Evolutionary conservation across 2,329 filamentous ascomycete genomes (phyloP).

Genomic region (Leptosphaerulina australis): DNA sequence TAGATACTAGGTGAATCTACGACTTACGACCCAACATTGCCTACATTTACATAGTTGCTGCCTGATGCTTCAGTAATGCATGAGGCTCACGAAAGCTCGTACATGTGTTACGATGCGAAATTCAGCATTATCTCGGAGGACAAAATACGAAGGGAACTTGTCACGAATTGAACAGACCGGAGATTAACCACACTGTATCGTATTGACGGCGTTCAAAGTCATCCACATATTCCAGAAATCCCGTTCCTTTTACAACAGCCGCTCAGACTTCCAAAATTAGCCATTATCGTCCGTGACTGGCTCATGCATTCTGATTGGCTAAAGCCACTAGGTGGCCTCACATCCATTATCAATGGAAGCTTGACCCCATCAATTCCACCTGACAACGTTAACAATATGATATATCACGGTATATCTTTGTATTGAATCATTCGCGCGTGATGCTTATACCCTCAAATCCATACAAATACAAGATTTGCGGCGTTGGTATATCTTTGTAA

Average conservation of each 20-base stretch:
- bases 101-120: too few relatives aligned
- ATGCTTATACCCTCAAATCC: background rate
- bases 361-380: background rate
- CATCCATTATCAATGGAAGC: background rate
- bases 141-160: too few relatives aligned
- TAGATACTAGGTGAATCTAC: constrained; percentile 17
- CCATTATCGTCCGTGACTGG: background rate
- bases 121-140: too few relatives aligned
- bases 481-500: constrained; percentile 3
- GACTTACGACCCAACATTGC: constrained; percentile 11
- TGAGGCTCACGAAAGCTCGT: too few relatives aligned
- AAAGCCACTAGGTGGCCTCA: constrained; percentile 6
- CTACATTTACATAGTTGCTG: too few relatives aligned
- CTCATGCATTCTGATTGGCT: background rate
- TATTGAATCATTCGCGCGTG: background rate
- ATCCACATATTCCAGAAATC: too few relatives aligned
- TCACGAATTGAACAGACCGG: too few relatives aligned
- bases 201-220: too few relatives aligned
- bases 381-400: background rate
- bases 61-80: too few relatives aligned
- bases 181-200: too few relatives aligned
- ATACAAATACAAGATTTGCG: background rate
- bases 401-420: background rate
- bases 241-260: too few relatives aligned
- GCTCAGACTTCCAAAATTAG: background rate